Conservation (phyloP, 805 yeast genomes). For the Hanseniaspora singularis region DNA sequence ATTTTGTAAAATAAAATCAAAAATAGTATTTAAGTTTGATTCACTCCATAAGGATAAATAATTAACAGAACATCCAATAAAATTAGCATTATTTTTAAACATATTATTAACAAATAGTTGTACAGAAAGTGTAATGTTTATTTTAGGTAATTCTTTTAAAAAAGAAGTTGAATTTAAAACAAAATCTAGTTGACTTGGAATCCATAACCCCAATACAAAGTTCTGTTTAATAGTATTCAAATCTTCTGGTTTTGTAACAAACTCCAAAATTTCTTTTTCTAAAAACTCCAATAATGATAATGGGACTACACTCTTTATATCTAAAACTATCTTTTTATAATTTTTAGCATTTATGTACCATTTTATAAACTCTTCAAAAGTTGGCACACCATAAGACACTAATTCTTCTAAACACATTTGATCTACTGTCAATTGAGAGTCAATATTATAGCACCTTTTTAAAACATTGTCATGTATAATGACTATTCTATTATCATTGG, state of each 20-base stretch:
- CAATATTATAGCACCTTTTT: constrained; percentile 37
- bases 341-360: constrained; percentile 29
- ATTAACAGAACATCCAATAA: constrained; percentile 44
- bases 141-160: neutral
- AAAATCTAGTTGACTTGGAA: constrained; percentile 34
- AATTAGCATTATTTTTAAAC: constrained; percentile 32
- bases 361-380: constrained; percentile 32
- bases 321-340: constrained; percentile 36
- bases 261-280: constrained; percentile 28
- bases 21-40: constrained; percentile 24
- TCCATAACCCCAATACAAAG: constrained; percentile 45
- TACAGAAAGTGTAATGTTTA: constrained; percentile 20
- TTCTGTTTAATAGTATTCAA: constrained; percentile 34
- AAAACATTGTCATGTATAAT: constrained; percentile 44
- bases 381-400: constrained; percentile 28
- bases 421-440: constrained; percentile 30
- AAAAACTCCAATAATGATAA: constrained; percentile 34
- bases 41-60: constrained; percentile 37
- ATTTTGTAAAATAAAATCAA: constrained; percentile 27
- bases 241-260: constrained; percentile 25
- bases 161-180: constrained; percentile 28
- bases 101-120: constrained; percentile 30
- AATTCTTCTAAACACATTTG: constrained; percentile 27
- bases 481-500: constrained; percentile 42
- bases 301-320: constrained; percentile 39